phyloP scores from a whole-genome alignment of 345 rosid species.

The Leavenworthia alabamica region DNA sequence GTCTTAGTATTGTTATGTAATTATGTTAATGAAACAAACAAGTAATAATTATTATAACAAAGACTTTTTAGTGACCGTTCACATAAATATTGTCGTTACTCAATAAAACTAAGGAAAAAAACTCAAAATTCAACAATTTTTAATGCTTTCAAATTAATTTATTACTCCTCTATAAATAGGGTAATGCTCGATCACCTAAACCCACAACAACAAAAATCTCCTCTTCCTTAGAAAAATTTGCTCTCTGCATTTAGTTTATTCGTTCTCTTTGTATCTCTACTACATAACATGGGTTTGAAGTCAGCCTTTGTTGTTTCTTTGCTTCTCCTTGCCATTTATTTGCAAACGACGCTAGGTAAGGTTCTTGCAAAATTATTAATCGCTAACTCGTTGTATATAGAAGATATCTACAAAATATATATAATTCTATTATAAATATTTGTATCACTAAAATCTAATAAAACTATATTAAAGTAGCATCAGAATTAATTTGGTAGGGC shows the following conservation, averaged over 20 bases:
- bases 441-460: not conserved
- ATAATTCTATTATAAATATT: not conserved
- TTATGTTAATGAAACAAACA: not conserved
- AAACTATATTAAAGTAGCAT: not conserved
- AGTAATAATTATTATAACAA: not conserved
- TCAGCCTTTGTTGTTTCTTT: not conserved
- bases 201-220: not conserved
- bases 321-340: slow-evolving; percentile 13
- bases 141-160: not conserved
- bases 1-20: not conserved
- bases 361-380: not conserved
- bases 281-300: slow-evolving; percentile 19
- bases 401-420: not conserved
- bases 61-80: slow-evolving; percentile 9
- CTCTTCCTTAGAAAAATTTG: not conserved
- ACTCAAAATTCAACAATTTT: not conserved
- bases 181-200: not conserved
- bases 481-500: not conserved
- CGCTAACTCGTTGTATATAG: not conserved
- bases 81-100: not conserved
- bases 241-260: not conserved
- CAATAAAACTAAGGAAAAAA: not conserved
- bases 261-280: not conserved
- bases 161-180: slow-evolving; percentile 12
- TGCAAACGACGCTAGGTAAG: slow-evolving; percentile 20